phyloP scores from a whole-genome alignment of 2,329 filamentous ascomycete genomes.

The Colletotrichum sp. region DNA sequence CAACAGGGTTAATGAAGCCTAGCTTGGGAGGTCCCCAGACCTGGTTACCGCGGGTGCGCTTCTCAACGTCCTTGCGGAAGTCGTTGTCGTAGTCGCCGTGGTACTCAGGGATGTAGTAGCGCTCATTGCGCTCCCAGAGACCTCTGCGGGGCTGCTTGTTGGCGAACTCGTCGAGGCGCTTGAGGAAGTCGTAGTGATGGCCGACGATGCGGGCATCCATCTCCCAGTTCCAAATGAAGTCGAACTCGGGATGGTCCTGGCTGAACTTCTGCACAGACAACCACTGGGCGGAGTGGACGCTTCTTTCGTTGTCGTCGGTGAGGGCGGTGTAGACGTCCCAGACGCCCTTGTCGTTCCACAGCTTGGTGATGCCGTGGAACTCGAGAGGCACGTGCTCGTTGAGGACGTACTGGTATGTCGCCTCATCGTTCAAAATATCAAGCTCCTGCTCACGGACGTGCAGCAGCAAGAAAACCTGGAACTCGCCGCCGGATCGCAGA shows the following conservation, averaged over 20 bases:
- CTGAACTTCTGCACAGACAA: conserved; percentile 78
- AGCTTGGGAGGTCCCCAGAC: conserved; percentile 71
- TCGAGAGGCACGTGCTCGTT: conserved; percentile 70
- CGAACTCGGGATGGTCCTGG: conserved; percentile 78
- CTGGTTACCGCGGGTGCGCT: conserved; percentile 51
- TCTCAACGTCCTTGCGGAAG: conserved; percentile 70
- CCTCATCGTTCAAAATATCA: conserved; percentile 63
- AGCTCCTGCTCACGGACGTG: conserved; percentile 72
- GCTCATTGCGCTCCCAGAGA: conserved; percentile 75
- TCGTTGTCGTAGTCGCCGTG: conserved; percentile 72
- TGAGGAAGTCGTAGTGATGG: conserved; percentile 81
- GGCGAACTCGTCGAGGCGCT: conserved; percentile 67
- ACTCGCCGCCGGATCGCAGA: conserved; percentile 79
- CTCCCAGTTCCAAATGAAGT: conserved; percentile 89
- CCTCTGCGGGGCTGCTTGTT: conserved; percentile 73
- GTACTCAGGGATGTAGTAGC: conserved; percentile 73
- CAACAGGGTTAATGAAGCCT: conserved; percentile 65
- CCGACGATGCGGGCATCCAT: conserved; percentile 81
- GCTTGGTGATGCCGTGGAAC: conserved; percentile 71
- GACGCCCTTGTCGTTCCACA: conserved; percentile 80
- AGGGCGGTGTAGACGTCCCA: conserved; percentile 78
- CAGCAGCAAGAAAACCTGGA: conserved; percentile 79
- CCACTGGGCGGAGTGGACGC: conserved; percentile 69
- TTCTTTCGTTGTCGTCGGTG: conserved; percentile 61
- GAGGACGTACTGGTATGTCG: conserved; percentile 65